Conservation (phyloP, 2,329 filamentous ascomycete species). For the Neopestalotiopsis rosae region DNA sequence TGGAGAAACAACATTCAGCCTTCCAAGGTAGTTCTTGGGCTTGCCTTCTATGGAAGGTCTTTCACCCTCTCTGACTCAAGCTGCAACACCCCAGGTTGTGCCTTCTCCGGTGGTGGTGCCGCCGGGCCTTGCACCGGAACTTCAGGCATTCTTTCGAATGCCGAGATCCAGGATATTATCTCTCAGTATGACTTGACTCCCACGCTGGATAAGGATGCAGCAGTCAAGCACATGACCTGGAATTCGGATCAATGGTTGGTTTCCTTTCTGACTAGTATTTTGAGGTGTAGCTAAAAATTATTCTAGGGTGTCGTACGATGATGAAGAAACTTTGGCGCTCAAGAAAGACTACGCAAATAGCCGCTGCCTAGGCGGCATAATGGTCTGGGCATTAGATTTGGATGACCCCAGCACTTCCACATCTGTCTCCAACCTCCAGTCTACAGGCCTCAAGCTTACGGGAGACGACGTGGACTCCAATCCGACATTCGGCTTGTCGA, state of each 20-base stretch:
- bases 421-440: too few species aligned
- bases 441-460: too few species aligned
- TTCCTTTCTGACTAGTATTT: too few species aligned
- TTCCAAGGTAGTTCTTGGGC: slow-evolving; percentile 45
- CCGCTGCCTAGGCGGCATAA: slow-evolving; percentile 13
- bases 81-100: slow-evolving; percentile 30
- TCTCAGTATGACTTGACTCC: slow-evolving; percentile 12
- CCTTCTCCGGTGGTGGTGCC: slow-evolving; percentile 26
- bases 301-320: slow-evolving; percentile 35
- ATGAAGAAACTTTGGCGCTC: slow-evolving; percentile 37
- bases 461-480: too few species aligned
- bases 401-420: neutral
- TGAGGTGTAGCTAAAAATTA: too few species aligned
- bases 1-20: slow-evolving; percentile 49
- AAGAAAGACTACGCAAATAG: slow-evolving; percentile 38
- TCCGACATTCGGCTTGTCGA: too few species aligned
- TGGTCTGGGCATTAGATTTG: slow-evolving; percentile 4
- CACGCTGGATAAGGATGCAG: slow-evolving; percentile 28
- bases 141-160: slow-evolving; percentile 28
- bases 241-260: slow-evolving; percentile 34
- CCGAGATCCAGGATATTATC: slow-evolving; percentile 32
- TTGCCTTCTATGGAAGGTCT: slow-evolving; percentile 46
- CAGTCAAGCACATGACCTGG: slow-evolving; percentile 34
- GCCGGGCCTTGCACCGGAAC: slow-evolving; percentile 27
- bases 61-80: slow-evolving; percentile 25